Conservation (phyloP, 1,139 yeast genomes). For the Kodamaea suecica region DNA sequence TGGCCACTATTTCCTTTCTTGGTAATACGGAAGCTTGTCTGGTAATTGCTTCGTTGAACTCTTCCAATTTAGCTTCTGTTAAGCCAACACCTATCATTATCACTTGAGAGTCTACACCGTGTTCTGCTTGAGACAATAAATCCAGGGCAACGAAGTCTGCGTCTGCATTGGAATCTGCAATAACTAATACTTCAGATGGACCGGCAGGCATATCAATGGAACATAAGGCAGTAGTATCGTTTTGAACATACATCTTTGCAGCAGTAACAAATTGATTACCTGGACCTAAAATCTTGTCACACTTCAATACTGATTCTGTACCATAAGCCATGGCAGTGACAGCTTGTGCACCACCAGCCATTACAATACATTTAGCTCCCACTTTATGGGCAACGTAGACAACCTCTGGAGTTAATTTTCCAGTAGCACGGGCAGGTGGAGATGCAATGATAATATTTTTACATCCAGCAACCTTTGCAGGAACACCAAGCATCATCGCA, state of each 20-base stretch:
- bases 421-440: slow-evolving; percentile 93
- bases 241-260: slow-evolving; percentile 95
- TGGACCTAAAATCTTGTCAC: slow-evolving; percentile 96
- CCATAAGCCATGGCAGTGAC: slow-evolving; percentile 99
- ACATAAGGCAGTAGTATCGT: slow-evolving; percentile 91
- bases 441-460: slow-evolving; percentile 90
- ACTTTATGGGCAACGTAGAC: slow-evolving; percentile 95
- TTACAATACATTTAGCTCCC: slow-evolving; percentile 83
- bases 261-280: slow-evolving; percentile 99
- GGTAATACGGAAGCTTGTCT: slow-evolving; percentile 84
- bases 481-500: slow-evolving; percentile 96
- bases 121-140: slow-evolving; percentile 95
- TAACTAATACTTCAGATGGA: slow-evolving; percentile 92
- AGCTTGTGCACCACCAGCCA: slow-evolving; percentile 99
- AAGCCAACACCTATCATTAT: slow-evolving; percentile 81
- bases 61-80: slow-evolving; percentile 54
- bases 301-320: slow-evolving; percentile 85
- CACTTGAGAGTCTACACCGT: slow-evolving; percentile 97
- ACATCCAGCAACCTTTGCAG: slow-evolving; percentile 99
- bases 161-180: slow-evolving; percentile 84
- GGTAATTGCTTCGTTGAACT: slow-evolving; percentile 77
- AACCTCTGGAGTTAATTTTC: slow-evolving; percentile 93
- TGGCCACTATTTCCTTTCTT: slow-evolving; percentile 87
- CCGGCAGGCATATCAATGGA: slow-evolving; percentile 99
- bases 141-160: slow-evolving; percentile 96